Conservation (phyloP, 2,329 filamentous ascomycete species). For the Sclerotinia trifoliorum region DNA sequence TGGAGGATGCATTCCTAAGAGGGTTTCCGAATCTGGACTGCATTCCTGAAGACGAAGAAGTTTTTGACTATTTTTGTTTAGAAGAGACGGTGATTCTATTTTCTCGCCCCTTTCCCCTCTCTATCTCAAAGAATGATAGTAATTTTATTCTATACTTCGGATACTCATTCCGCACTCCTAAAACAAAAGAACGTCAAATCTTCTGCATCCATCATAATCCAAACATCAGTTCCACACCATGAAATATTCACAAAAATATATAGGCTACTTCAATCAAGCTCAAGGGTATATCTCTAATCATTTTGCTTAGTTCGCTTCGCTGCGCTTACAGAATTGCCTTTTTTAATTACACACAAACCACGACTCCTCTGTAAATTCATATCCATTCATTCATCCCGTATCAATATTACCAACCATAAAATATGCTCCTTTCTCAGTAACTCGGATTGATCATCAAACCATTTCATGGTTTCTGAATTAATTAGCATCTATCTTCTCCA, state of each 20-base stretch:
- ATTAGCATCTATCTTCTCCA: slow-evolving; percentile 61
- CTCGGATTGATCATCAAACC: neutral
- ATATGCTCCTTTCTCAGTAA: neutral
- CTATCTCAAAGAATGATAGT: too few relatives aligned
- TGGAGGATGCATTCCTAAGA: neutral
- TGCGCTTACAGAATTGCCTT: slow-evolving; percentile 8
- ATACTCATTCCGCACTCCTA: too few relatives aligned
- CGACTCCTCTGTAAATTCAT: slow-evolving; percentile 7
- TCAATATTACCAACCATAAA: slow-evolving; percentile 27
- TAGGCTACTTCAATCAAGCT: neutral
- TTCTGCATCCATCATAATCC: neutral
- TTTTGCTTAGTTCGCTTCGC: neutral
- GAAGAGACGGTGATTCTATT: too few relatives aligned
- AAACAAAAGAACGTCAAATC: too few relatives aligned
- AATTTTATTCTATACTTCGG: too few relatives aligned
- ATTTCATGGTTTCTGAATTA: slow-evolving; percentile 29
- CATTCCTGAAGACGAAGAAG: neutral
- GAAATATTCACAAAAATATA: neutral
- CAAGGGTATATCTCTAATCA: slow-evolving; percentile 21
- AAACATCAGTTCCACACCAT: neutral
- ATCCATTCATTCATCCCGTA: slow-evolving; percentile 14
- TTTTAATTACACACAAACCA: slow-evolving; percentile 5
- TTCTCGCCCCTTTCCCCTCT: too few relatives aligned
- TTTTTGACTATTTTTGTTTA: neutral
- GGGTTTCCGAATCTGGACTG: neutral